Conservation (phyloP, 2,329 filamentous ascomycete species). For the Paecilomyces variotii region DNA sequence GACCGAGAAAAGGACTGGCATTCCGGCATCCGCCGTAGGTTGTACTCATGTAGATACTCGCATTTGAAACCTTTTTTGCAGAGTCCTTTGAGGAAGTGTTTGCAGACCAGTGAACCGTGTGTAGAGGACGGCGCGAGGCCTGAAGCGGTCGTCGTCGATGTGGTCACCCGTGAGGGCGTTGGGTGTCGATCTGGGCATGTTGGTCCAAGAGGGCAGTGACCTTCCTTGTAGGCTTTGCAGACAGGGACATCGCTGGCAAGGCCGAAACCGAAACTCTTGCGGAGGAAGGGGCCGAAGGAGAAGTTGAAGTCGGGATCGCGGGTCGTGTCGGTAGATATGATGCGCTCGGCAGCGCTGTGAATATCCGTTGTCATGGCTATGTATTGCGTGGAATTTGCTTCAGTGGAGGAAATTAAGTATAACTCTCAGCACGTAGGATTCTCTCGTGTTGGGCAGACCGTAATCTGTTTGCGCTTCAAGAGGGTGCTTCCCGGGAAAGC, state of each 20-base stretch:
- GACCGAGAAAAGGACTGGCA: slow-evolving; percentile 94
- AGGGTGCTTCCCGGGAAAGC: neutral
- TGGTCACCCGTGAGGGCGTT: slow-evolving; percentile 38
- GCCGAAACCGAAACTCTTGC: slow-evolving; percentile 73
- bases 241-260: slow-evolving; percentile 69
- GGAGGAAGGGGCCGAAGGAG: slow-evolving; percentile 78
- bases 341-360: slow-evolving; percentile 21
- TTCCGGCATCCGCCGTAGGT: slow-evolving; percentile 95
- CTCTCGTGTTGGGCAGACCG: neutral
- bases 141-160: slow-evolving; percentile 35
- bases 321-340: slow-evolving; percentile 27
- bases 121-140: slow-evolving; percentile 33
- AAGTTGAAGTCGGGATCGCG: slow-evolving; percentile 53
- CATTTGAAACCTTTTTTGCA: slow-evolving; percentile 97
- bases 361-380: slow-evolving; percentile 27
- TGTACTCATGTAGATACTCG: slow-evolving; percentile 98
- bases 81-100: slow-evolving; percentile 93
- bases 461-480: neutral
- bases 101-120: slow-evolving; percentile 70
- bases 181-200: slow-evolving; percentile 79
- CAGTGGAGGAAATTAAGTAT: neutral
- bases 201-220: slow-evolving; percentile 78
- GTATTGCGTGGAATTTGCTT: neutral
- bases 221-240: slow-evolving; percentile 78
- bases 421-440: neutral